Percentiles rank a stretch among this genome's conserved stretches.
These are phyloP conservation scores for Phanerochaete carnosa DNA, from an alignment of 768 basidiomycete species.

Conservation along the genomic window DNA sequence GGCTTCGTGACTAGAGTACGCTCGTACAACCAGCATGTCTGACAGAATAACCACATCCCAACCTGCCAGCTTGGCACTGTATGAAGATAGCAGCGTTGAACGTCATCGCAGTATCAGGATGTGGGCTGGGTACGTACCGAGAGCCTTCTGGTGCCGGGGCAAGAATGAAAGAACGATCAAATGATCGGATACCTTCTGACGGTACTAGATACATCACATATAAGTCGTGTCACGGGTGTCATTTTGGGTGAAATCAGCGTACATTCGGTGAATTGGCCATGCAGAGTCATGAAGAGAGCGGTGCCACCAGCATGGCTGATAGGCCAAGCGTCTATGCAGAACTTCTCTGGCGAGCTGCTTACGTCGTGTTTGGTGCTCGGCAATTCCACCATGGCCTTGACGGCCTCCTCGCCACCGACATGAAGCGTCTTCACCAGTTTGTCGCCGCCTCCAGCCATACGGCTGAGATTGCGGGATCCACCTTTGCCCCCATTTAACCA, in stretches of 20 bases:
- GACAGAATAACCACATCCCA: conserved; percentile 92
- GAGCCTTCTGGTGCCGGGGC: conserved; percentile 79
- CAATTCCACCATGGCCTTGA: conserved; percentile 57
- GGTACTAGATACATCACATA: conserved; percentile 44
- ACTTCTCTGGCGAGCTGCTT: conserved; percentile 71
- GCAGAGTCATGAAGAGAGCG: conserved; percentile 67
- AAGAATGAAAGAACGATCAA: conserved; percentile 89
- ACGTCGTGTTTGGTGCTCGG: conserved; percentile 86
- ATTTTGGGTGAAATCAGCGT: conserved; percentile 25
- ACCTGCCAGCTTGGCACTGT: conserved; percentile 72
- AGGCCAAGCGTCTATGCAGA: conserved; percentile 85
- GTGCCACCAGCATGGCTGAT: conserved; percentile 55
- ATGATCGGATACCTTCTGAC: conserved; percentile 80
- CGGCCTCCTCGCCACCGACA: conserved; percentile 61
- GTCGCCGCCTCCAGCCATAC: conserved; percentile 59
- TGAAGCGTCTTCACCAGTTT: conserved; percentile 67
- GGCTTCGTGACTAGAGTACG: conserved; percentile 78
- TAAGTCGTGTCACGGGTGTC: not conserved
- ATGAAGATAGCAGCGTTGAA: conserved; percentile 12
- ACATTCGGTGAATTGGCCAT: conserved; percentile 94
- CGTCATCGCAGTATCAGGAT: conserved; percentile 8
- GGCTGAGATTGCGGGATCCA: conserved; percentile 76
- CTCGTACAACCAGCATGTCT: conserved; percentile 80
- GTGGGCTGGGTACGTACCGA: conserved; percentile 50
- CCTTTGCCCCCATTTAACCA: conserved; percentile 57